Percentiles rank a stretch among this genome's conserved stretches.
Conservation (phyloP, 164 flowering plant genomes). For the Stephania yunnanensis region DNA sequence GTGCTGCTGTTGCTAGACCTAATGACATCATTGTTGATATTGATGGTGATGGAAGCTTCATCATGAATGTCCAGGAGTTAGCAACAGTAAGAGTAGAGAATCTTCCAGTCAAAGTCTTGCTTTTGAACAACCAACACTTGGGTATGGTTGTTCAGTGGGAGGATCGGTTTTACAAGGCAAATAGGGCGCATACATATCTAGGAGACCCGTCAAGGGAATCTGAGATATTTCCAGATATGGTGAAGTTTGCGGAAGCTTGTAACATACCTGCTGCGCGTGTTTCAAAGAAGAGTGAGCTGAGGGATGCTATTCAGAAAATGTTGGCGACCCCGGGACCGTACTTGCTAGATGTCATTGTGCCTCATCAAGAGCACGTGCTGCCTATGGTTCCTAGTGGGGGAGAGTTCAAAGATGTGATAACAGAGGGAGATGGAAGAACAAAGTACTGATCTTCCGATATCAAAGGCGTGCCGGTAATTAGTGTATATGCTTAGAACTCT, state of each 20-base stretch:
- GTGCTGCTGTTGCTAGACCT: slow-evolving; percentile 57
- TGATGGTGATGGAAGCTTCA: slow-evolving; percentile 65
- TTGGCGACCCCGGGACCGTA: slow-evolving; percentile 70
- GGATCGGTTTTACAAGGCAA: slow-evolving; percentile 64
- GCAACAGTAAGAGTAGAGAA: slow-evolving; percentile 51
- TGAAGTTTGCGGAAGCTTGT: slow-evolving; percentile 63
- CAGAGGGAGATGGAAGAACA: slow-evolving; percentile 53
- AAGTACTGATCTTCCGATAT: slow-evolving; percentile 24
- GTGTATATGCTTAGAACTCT: neutral
- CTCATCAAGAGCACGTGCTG: slow-evolving; percentile 72
- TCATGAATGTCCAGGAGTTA: slow-evolving; percentile 60
- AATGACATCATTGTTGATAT: slow-evolving; percentile 44
- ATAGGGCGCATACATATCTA: slow-evolving; percentile 60
- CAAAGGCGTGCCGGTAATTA: neutral
- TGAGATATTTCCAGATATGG: slow-evolving; percentile 56
- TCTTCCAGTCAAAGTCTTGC: slow-evolving; percentile 47
- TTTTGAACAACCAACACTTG: slow-evolving; percentile 58
- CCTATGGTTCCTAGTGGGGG: slow-evolving; percentile 78
- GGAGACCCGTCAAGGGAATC: slow-evolving; percentile 52
- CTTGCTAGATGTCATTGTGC: slow-evolving; percentile 62
- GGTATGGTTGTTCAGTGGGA: slow-evolving; percentile 72
- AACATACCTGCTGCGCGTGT: slow-evolving; percentile 60
- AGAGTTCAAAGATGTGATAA: slow-evolving; percentile 58
- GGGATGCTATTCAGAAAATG: slow-evolving; percentile 57
- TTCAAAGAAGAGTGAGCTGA: slow-evolving; percentile 38